Evolutionary conservation across 495 filamentous ascomycete species (phyloP), one percentile per base, ranked within the genome.

Genomic region (Penicillium coffeae): DNA sequence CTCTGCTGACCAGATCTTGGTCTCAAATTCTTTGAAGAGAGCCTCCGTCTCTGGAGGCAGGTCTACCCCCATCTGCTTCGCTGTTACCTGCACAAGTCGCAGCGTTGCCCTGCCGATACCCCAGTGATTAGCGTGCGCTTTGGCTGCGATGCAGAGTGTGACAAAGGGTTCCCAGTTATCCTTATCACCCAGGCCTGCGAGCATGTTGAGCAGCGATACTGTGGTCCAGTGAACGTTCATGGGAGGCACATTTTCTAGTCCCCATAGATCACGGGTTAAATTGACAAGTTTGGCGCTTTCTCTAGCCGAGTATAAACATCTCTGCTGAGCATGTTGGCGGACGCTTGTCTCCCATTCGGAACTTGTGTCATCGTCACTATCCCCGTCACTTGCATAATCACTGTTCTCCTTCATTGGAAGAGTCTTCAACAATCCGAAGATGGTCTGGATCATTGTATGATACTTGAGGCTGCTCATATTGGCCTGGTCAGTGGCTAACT

Each of bases 1-100:
- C 9, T 60, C 48, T 0, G 44, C 38, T 0, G 45, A 53, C 68
- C 67, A 66, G 1, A 42, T 9, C 1, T 41, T 44, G 3, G 48
- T 40, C 35, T 61, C 63, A 33, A 71, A 68, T 8, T 65, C 54
- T 3, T 37, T 45, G 36, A 68, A 68, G 0, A 70, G 54, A 6
- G 54, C 45, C 2, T 61, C 51, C 19, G 63, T 62, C 20, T 69
- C 66, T 12, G 52, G 16, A 4, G 70, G 68, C 0, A 71, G 53
- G 0, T 36, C 38, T 5, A 67, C 52, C 12, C 58, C 36, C 48
- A 52, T 57, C 21, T 68, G 56, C 14, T 42, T 61, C 9, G 65
- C 60, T 0, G 60, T 63, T 2, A 68, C 39, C 33, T 71, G 64
- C 9, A 71, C 42, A 41, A 68, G 54, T 2, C 66, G 70, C 27